These are phyloP conservation scores for Datisca glomerata DNA, from an alignment of 306 rosid genomes.

Conservation along the genomic window DNA sequence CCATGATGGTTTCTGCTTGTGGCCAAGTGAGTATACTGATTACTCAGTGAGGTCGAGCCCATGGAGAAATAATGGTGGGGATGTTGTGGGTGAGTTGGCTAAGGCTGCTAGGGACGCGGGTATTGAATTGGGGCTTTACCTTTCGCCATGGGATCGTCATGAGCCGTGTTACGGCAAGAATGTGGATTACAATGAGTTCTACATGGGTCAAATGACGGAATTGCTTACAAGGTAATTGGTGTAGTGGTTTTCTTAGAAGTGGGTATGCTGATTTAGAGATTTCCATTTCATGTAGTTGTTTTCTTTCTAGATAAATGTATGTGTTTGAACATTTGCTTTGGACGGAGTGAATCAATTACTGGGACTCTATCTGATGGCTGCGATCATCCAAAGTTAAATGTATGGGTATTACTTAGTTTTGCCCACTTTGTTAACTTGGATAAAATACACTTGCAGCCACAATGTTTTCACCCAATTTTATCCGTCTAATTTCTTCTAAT, in stretches of 20 bases:
- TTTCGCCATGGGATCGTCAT: constrained; percentile 98
- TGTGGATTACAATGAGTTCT: constrained; percentile 55
- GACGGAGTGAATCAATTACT: too few relatives aligned
- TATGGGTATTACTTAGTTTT: too few relatives aligned
- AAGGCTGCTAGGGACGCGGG: constrained; percentile 56
- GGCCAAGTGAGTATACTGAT: constrained; percentile 75
- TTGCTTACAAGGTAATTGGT: constrained; percentile 58
- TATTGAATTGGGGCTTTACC: constrained; percentile 60
- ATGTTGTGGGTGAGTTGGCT: constrained; percentile 61
- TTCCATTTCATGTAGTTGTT: too few relatives aligned
- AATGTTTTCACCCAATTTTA: too few relatives aligned
- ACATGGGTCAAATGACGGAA: constrained; percentile 80
- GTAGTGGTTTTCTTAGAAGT: neutral
- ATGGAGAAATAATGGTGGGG: constrained; percentile 66
- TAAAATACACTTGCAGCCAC: too few relatives aligned
- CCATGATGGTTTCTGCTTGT: constrained; percentile 87
- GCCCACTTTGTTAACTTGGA: too few relatives aligned
- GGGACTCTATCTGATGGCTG: too few relatives aligned
- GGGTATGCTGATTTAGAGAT: too few relatives aligned
- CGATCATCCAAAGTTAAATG: too few relatives aligned
- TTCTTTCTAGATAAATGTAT: too few relatives aligned
- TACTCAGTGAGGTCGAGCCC: constrained; percentile 53
- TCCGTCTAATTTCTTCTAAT: too few relatives aligned
- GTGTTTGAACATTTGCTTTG: neutral
- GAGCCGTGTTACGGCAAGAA: constrained; percentile 44